These are phyloP conservation scores for Chaetomiaceae sp. DNA, from an alignment of 2,329 filamentous ascomycete species.

Conservation along the genomic window DNA sequence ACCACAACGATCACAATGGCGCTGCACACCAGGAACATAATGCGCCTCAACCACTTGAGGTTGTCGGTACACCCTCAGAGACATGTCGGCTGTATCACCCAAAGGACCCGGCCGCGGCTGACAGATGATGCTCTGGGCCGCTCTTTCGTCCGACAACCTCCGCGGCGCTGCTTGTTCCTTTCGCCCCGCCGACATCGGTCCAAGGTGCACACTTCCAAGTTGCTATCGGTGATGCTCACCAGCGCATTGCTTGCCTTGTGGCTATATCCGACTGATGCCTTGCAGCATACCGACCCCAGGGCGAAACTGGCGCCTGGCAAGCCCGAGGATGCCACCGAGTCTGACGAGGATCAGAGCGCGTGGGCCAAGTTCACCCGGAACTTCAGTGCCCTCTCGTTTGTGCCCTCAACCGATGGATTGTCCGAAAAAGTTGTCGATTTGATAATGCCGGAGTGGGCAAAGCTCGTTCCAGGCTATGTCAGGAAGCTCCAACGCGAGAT, in stretches of 20 bases:
- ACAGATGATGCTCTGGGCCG: neutral
- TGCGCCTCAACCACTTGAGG: neutral
- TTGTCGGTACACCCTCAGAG: neutral
- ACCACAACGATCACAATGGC: neutral
- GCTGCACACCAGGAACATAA: neutral
- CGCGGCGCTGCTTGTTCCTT: constrained; percentile 19
- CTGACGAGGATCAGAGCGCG: constrained; percentile 30
- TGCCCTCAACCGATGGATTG: constrained; percentile 49
- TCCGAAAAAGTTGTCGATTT: constrained; percentile 61
- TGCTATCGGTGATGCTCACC: constrained; percentile 31
- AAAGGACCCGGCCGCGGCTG: neutral
- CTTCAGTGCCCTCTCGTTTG: constrained; percentile 51
- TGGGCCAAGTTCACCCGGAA: constrained; percentile 46
- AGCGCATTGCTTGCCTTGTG: constrained; percentile 37
- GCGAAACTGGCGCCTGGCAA: neutral
- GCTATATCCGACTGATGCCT: constrained; percentile 38
- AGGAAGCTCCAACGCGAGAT: constrained; percentile 83
- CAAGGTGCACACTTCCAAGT: constrained; percentile 25
- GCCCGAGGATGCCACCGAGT: constrained; percentile 20
- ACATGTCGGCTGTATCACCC: neutral
- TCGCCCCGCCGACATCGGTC: constrained; percentile 13
- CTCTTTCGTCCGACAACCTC: neutral
- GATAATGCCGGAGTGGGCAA: constrained; percentile 80
- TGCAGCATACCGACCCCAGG: constrained; percentile 23
- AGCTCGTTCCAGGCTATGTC: constrained; percentile 68